These are phyloP conservation scores for Gaeumannomyces tritici DNA, from an alignment of 2,329 filamentous ascomycete species.

Conservation along the genomic window DNA sequence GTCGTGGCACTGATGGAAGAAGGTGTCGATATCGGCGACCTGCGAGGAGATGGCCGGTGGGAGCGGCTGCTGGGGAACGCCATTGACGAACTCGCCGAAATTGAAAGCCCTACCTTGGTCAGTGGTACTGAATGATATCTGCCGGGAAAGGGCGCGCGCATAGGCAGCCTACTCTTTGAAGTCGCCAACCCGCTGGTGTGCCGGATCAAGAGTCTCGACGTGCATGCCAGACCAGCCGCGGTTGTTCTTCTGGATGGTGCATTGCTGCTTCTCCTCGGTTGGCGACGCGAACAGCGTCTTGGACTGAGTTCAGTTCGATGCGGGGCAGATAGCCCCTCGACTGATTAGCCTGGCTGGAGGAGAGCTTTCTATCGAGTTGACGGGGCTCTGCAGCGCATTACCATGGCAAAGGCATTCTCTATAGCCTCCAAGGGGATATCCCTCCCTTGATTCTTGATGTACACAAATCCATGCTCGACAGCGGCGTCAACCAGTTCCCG, in stretches of 20 bases:
- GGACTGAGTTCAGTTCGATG: slow-evolving; percentile 32
- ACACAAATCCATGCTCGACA: slow-evolving; percentile 78
- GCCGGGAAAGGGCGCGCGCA: background rate
- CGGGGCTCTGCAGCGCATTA: slow-evolving; percentile 23
- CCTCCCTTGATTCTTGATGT: slow-evolving; percentile 65
- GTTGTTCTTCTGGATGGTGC: slow-evolving; percentile 71
- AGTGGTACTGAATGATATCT: background rate
- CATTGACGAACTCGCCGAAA: slow-evolving; percentile 65
- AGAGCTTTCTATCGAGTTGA: background rate
- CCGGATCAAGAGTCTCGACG: slow-evolving; percentile 77
- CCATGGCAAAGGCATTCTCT: slow-evolving; percentile 63
- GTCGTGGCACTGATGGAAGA: slow-evolving; percentile 60
- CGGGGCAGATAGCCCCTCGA: background rate
- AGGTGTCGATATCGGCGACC: slow-evolving; percentile 52
- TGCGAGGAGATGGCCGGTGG: slow-evolving; percentile 53
- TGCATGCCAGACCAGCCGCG: slow-evolving; percentile 85
- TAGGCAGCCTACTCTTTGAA: slow-evolving; percentile 2
- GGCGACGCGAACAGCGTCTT: slow-evolving; percentile 64
- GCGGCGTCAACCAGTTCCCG: slow-evolving; percentile 71
- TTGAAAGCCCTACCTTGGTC: slow-evolving; percentile 68
- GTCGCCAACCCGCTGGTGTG: slow-evolving; percentile 58
- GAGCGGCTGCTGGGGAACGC: slow-evolving; percentile 67
- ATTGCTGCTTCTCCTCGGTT: slow-evolving; percentile 61
- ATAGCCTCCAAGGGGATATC: slow-evolving; percentile 60
- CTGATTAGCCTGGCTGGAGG: slow-evolving; percentile 3